Evolutionary conservation across 2,329 filamentous ascomycete genomes (phyloP).

Genomic region (Epichloe scottii): DNA sequence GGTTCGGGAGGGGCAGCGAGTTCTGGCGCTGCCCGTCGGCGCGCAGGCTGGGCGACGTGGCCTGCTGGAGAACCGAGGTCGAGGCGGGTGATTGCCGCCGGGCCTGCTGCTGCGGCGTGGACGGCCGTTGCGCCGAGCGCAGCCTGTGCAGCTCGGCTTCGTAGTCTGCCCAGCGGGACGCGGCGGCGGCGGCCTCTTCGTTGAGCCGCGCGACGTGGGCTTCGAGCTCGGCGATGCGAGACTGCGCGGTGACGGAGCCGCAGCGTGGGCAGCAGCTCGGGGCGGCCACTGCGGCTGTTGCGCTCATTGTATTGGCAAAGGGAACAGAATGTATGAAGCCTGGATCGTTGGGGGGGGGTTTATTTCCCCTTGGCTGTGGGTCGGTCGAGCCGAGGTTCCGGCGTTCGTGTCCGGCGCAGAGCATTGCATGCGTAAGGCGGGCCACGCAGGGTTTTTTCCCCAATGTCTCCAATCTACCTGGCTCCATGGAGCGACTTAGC

Average conservation of each 20-base stretch:
- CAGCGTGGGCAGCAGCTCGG: slow-evolving; percentile 40
- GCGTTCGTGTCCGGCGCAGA: too few relatives aligned
- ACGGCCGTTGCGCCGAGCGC: slow-evolving; percentile 24
- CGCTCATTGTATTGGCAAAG: too few relatives aligned
- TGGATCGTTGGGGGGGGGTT: too few relatives aligned
- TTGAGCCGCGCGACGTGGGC: slow-evolving; percentile 57
- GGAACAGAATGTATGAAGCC: too few relatives aligned
- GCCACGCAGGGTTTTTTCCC: too few relatives aligned
- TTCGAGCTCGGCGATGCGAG: slow-evolving; percentile 56
- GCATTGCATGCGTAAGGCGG: too few relatives aligned
- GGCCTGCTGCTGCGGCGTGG: slow-evolving; percentile 1
- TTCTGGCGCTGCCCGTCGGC: slow-evolving; percentile 6
- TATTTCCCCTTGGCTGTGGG: too few relatives aligned
- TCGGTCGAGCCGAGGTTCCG: too few relatives aligned
- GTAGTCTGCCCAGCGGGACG: slow-evolving; percentile 62
- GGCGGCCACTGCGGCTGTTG: too few relatives aligned
- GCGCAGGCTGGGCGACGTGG: slow-evolving; percentile 28
- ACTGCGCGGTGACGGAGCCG: slow-evolving; percentile 36
- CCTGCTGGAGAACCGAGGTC: slow-evolving; percentile 33
- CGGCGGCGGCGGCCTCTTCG: slow-evolving; percentile 53
- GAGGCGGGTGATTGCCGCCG: slow-evolving; percentile 13
- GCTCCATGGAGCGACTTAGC: too few relatives aligned
- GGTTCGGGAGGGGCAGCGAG: background rate
- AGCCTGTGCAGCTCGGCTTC: slow-evolving; percentile 61
- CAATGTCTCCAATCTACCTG: too few relatives aligned